Base-by-base conservation (phyloP, 2,329 filamentous ascomycete genomes). In the Arachnomyces sp. region DNA sequence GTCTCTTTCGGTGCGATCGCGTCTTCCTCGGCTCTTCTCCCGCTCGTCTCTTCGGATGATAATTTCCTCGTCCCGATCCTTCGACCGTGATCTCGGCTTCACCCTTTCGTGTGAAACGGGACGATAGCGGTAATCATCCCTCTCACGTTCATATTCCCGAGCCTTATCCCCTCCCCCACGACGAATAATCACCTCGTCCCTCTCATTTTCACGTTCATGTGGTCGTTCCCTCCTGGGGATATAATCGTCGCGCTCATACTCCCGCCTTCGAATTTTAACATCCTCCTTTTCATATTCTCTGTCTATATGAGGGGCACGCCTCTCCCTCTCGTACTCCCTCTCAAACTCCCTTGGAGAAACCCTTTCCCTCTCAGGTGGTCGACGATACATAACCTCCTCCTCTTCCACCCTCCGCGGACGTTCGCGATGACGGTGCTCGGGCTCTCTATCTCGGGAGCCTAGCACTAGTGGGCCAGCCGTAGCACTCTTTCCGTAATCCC, bases 401-500 rank as follows among this genome's bases (percentile, higher is more conserved):
- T 58, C 53, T 25, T 54, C 55, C 38, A 37, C 42, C 28, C 33
- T 49, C 47, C 34, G 55, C 50, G 17, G 20, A 9, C 34, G 49
- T n/a, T 46, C 47, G 2, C 39, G 31, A 43, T 30, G 38, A 35
- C 20, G 28, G 37, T 34, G 14, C 40, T 46, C 18, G 46, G 49
- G 30, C 42, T 45, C 40, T 52, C 56, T 39, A 35, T 60, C 52
- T 40, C 56, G 50, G 32, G 55, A 52, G 28, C 53, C 42, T 18
- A 60, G 40, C 9, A 56, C 53, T 43, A 63, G 38, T 4, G 53
- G 54, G 3, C 54, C 60, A 14, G 55, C 57, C 14, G 49, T 49
- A 14, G 55, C 48, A 18, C 51, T 56, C 7, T 51, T 53, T 7
- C 52, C 50, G 45, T 57, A 57, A 37, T 56, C 54, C 37, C 63